Conservation (phyloP, 345 rosid genomes). For the Salix caprea region DNA sequence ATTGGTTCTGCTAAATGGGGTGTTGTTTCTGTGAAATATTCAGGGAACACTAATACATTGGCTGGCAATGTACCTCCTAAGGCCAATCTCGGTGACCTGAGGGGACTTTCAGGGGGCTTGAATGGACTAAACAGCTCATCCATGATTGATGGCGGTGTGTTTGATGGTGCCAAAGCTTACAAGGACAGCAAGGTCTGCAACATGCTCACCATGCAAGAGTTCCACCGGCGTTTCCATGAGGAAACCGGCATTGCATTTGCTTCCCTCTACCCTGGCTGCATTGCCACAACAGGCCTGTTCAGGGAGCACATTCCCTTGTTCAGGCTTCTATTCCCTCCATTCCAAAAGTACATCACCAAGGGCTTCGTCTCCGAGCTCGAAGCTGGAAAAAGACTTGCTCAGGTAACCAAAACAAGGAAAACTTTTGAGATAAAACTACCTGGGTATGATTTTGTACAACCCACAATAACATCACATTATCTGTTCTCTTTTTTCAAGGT, state of each 20-base stretch:
- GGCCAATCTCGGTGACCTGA: slow-evolving; percentile 89
- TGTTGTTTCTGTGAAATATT: not conserved
- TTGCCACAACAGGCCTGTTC: slow-evolving; percentile 94
- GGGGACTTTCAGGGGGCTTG: slow-evolving; percentile 84
- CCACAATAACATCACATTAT: not conserved
- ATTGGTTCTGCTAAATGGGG: not conserved
- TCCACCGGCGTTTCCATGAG: slow-evolving; percentile 88
- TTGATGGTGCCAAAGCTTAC: slow-evolving; percentile 95
- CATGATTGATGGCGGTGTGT: slow-evolving; percentile 92
- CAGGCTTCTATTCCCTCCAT: slow-evolving; percentile 87
- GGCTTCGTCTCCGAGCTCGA: slow-evolving; percentile 92
- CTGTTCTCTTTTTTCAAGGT: slow-evolving; percentile 44
- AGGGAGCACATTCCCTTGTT: slow-evolving; percentile 93
- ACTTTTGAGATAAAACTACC: not conserved
- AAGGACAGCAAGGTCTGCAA: slow-evolving; percentile 99
- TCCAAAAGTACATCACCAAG: slow-evolving; percentile 96
- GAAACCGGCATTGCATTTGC: slow-evolving; percentile 82
- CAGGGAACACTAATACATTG: slow-evolving; percentile 93
- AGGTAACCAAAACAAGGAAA: slow-evolving; percentile 40
- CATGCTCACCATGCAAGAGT: slow-evolving; percentile 94
- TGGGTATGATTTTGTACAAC: not conserved
- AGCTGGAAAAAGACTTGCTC: slow-evolving; percentile 90
- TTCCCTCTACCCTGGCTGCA: slow-evolving; percentile 96
- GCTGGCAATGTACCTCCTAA: slow-evolving; percentile 98
- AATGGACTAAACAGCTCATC: slow-evolving; percentile 66